A percentile compares a stretch with the other conserved stretches of the same genome.
Conservation (phyloP, 1,284 basidiomycete genomes). For the Ustilago hordei region DNA sequence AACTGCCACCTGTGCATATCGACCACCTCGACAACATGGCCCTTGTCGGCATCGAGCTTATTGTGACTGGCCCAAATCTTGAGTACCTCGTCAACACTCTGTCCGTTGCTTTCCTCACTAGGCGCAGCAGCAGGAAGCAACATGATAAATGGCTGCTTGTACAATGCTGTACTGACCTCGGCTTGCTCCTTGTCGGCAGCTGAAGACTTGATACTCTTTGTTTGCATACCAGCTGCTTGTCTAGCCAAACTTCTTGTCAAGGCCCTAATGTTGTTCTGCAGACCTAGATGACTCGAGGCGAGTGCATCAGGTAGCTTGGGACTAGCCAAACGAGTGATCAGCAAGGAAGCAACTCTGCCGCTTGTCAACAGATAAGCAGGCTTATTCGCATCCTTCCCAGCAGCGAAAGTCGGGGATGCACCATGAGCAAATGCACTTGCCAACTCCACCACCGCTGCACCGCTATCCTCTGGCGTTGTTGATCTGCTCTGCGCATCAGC, state of each 20-base stretch:
- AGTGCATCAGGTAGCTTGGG: slow-evolving; percentile 28
- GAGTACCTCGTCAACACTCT: slow-evolving; percentile 76
- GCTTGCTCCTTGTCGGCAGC: slow-evolving; percentile 67
- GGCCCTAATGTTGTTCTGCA: slow-evolving; percentile 73
- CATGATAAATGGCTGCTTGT: slow-evolving; percentile 87
- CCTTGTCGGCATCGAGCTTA: slow-evolving; percentile 69
- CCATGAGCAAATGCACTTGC: slow-evolving; percentile 86
- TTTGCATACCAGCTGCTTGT: slow-evolving; percentile 88
- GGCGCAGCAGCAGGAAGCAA: slow-evolving; percentile 66
- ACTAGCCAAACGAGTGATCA: slow-evolving; percentile 44
- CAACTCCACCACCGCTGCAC: slow-evolving; percentile 68
- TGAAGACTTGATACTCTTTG: slow-evolving; percentile 73
- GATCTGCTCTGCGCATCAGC: slow-evolving; percentile 46
- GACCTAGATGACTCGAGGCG: background rate
- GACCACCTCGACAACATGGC: slow-evolving; percentile 64
- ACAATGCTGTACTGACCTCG: slow-evolving; percentile 76
- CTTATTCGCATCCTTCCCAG: slow-evolving; percentile 72
- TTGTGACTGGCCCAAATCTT: slow-evolving; percentile 77
- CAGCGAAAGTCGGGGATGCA: slow-evolving; percentile 65
- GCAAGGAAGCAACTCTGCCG: slow-evolving; percentile 57
- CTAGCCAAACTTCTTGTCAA: slow-evolving; percentile 82
- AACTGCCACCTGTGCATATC: slow-evolving; percentile 70
- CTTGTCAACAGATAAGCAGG: slow-evolving; percentile 48
- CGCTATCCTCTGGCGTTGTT: slow-evolving; percentile 6
- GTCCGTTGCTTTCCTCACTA: slow-evolving; percentile 72